Evolutionary conservation across 2,329 filamentous ascomycete genomes (phyloP).

Genomic region (Alternaria metachromatica): DNA sequence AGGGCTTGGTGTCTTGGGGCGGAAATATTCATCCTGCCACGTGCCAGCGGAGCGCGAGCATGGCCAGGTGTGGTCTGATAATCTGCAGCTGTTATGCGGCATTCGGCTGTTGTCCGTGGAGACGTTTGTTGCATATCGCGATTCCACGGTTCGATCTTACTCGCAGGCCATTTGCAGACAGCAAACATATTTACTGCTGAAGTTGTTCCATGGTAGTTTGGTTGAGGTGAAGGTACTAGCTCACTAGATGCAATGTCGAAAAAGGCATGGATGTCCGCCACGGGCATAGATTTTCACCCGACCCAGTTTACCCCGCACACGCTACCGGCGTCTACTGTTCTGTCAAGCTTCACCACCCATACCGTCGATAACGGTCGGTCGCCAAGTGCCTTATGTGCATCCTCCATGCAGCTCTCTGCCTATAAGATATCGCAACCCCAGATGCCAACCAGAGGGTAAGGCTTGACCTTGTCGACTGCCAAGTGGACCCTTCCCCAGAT

Average conservation of each 20-base stretch:
- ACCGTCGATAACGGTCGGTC: slow-evolving; percentile 3
- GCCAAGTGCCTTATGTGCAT: slow-evolving; percentile 22
- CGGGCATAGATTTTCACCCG: background rate
- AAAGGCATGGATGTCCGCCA: background rate
- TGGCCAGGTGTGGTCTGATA: background rate
- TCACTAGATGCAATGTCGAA: background rate
- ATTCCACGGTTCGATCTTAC: background rate
- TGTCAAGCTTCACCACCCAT: slow-evolving; percentile 5
- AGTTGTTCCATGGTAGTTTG: background rate
- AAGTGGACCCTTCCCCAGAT: slow-evolving; percentile 27
- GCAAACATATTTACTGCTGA: accelerated
- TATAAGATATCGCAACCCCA: slow-evolving; percentile 4
- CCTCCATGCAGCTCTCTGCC: slow-evolving; percentile 10
- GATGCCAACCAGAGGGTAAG: slow-evolving; percentile 26
- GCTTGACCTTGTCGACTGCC: slow-evolving; percentile 23
- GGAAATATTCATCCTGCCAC: background rate
- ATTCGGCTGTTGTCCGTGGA: background rate
- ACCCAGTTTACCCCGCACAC: slow-evolving; percentile 23
- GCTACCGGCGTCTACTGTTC: slow-evolving; percentile 12
- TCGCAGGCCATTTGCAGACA: background rate
- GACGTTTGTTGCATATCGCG: background rate
- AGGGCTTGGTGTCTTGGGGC: background rate
- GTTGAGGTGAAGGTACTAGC: background rate
- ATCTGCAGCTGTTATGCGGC: background rate
- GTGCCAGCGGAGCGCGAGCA: background rate